These are phyloP conservation scores for Lagerstroemia speciosa DNA, from an alignment of 345 rosid genomes.

Conservation along the genomic window DNA sequence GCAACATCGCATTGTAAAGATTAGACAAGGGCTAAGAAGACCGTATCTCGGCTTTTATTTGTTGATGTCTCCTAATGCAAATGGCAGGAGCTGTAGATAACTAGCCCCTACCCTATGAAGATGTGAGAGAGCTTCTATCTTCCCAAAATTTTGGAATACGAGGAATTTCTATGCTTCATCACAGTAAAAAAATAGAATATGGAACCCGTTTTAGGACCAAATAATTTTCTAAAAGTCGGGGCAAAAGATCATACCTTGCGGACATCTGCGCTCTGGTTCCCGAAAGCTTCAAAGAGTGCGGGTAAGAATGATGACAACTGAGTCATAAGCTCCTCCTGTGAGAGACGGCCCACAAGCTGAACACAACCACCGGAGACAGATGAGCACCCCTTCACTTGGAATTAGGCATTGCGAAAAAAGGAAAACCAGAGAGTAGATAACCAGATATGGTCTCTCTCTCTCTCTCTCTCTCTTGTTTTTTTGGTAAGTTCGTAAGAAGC, in stretches of 20 bases:
- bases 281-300: conserved; percentile 94
- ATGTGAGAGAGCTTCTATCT: too few relatives aligned
- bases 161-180: not conserved
- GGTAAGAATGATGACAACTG: conserved; percentile 88
- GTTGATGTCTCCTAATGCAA: too few relatives aligned
- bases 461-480: too few relatives aligned
- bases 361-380: conserved; percentile 10
- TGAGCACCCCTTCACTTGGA: not conserved
- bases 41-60: not conserved
- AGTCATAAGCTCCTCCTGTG: conserved; percentile 75
- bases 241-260: conserved; percentile 60
- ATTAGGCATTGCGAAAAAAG: not conserved
- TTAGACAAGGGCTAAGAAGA: not conserved
- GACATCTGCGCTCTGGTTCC: conserved; percentile 93
- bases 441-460: too few relatives aligned
- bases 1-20: conserved; percentile 16
- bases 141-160: not conserved
- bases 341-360: conserved; percentile 90
- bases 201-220: not conserved
- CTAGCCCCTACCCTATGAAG: too few relatives aligned
- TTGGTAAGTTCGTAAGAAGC: not conserved
- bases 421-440: not conserved
- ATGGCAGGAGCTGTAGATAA: too few relatives aligned
- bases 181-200: not conserved
- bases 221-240: not conserved